Evolutionary conservation across 2,329 filamentous ascomycete genomes (phyloP).

Genomic region (Endoconidiophora polonica): DNA sequence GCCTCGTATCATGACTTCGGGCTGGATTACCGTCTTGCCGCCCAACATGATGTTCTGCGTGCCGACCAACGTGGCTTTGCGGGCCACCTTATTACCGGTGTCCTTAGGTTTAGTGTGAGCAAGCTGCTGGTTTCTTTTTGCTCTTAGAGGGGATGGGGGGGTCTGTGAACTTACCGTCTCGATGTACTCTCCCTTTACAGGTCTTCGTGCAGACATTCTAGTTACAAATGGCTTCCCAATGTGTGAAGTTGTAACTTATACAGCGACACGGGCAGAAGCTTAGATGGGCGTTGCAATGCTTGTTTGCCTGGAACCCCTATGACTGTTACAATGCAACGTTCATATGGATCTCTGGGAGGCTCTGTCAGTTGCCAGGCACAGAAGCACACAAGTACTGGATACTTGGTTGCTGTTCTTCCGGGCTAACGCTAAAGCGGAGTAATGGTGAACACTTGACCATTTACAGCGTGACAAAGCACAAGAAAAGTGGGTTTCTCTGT

Average conservation of each 20-base stretch:
- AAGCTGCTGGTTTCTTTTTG: background rate
- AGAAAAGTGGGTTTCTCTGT: too few species aligned
- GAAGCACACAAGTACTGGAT: conserved; percentile 14
- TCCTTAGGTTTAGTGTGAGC: conserved; percentile 38
- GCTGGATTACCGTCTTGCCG: conserved; percentile 89
- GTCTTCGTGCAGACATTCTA: conserved; percentile 47
- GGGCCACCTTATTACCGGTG: conserved; percentile 95
- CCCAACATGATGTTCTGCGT: conserved; percentile 97
- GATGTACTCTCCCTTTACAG: conserved; percentile 82
- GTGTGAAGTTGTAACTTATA: too few species aligned
- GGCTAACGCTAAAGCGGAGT: too few species aligned
- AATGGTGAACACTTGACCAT: too few species aligned
- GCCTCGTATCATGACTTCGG: conserved; percentile 83
- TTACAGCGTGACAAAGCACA: too few species aligned
- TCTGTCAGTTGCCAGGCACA: too few species aligned
- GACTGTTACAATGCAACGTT: too few species aligned
- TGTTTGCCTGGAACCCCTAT: too few species aligned
- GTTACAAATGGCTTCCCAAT: background rate
- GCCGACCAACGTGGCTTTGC: conserved; percentile 77
- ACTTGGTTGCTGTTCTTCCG: background rate
- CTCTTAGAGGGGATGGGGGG: background rate
- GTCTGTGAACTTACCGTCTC: conserved; percentile 53
- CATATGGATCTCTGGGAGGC: too few species aligned
- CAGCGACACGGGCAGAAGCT: too few species aligned
- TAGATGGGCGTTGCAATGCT: too few species aligned